A percentile compares a stretch with the other conserved stretches of the same genome.
Conservation (phyloP, 176 grass and related monocot species). For the Hsuehochloa calcarea region DNA sequence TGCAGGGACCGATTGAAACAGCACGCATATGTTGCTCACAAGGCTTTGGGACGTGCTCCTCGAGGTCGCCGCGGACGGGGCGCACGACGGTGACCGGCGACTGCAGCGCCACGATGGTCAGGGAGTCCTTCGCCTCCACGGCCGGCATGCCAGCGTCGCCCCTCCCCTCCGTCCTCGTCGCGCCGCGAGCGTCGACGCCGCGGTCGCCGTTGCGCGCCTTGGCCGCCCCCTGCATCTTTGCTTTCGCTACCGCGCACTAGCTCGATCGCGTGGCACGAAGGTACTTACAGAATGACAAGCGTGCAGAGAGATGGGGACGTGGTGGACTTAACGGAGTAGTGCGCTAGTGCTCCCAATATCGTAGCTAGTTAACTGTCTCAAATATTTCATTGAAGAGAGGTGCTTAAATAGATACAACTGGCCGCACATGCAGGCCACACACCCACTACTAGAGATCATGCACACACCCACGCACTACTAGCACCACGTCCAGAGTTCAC, state of each 20-base stretch:
- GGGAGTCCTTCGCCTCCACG: conserved; percentile 47
- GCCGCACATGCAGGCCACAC: no score
- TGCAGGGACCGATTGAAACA: background rate
- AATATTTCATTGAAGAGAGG: no score
- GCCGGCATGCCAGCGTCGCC: background rate
- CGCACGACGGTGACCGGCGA: conserved; percentile 71
- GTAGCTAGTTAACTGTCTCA: no score
- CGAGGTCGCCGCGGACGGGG: conserved; percentile 72
- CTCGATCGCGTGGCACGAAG: background rate
- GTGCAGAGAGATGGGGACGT: no score
- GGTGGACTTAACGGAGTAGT: background rate
- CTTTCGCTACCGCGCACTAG: background rate
- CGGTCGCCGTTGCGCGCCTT: conserved; percentile 18
- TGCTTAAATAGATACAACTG: no score
- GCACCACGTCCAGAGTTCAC: no score
- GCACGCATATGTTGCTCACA: conserved; percentile 30
- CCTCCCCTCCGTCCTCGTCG: background rate
- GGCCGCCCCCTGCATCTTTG: background rate
- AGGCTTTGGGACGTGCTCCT: conserved; percentile 76
- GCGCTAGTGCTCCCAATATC: background rate
- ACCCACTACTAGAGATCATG: no score
- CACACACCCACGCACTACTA: no score
- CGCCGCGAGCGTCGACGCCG: background rate
- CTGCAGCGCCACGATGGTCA: conserved; percentile 68
- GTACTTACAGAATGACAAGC: background rate